These are phyloP conservation scores for Mrakia gelida DNA, from an alignment of 768 basidiomycete species.

Conservation along the genomic window DNA sequence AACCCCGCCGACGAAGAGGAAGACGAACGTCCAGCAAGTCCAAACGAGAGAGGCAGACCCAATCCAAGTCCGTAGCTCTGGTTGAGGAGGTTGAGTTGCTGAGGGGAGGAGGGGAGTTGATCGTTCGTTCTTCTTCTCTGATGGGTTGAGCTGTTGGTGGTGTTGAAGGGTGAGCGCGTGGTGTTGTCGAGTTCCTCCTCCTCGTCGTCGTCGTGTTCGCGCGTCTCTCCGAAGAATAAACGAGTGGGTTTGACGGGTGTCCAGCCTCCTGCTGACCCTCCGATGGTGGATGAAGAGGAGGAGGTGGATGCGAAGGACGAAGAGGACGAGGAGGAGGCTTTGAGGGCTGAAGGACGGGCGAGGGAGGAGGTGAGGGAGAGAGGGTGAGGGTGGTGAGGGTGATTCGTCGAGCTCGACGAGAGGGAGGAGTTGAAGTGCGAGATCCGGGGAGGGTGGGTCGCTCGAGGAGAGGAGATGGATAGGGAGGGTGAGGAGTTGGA, in stretches of 20 bases:
- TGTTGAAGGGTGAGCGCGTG: not conserved
- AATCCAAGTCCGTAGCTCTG: not conserved
- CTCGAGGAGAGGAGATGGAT: not conserved
- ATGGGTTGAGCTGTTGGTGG: too few relatives aligned
- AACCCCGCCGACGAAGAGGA: too few relatives aligned
- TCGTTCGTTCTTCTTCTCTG: not conserved
- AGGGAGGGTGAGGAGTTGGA: not conserved
- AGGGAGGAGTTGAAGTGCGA: constrained; percentile 1
- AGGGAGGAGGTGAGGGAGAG: too few relatives aligned
- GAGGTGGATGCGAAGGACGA: constrained; percentile 5
- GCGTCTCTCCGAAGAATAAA: not conserved
- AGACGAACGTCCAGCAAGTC: too few relatives aligned
- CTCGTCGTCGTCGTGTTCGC: not conserved
- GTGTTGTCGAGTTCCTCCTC: not conserved
- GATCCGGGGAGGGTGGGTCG: too few relatives aligned
- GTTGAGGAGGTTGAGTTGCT: not conserved
- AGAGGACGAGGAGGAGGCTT: not conserved
- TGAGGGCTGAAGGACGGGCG: too few relatives aligned
- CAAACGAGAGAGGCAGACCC: not conserved
- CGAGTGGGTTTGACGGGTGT: constrained; percentile 11
- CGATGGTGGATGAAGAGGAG: not conserved
- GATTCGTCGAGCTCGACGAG: too few relatives aligned
- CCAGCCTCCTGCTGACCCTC: not conserved
- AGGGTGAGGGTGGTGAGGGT: not conserved
- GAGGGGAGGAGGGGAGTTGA: not conserved